phyloP scores from a whole-genome alignment of 345 rosid genomes.

The Turritis glabra region DNA sequence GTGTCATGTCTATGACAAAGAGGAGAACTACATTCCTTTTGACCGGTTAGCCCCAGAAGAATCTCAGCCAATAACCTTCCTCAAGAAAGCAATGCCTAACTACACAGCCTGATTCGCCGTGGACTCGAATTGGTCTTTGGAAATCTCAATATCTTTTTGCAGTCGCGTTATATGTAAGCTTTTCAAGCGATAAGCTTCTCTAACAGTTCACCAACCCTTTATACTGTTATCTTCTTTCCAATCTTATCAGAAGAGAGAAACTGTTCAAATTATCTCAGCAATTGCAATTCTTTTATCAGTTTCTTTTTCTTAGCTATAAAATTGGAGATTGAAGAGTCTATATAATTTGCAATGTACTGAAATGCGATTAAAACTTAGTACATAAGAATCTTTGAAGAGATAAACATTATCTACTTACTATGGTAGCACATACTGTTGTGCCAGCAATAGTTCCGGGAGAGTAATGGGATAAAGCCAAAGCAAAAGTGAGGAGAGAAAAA shows the following conservation, averaged over 20 bases:
- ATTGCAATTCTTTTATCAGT: background rate
- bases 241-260: background rate
- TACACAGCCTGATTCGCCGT: conserved; percentile 41
- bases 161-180: conserved; percentile 18
- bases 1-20: conserved; percentile 78
- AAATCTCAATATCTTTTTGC: conserved; percentile 27
- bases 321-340: background rate
- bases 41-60: conserved; percentile 73
- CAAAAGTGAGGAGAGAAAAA: background rate
- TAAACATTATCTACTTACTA: background rate
- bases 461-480: conserved; percentile 10
- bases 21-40: conserved; percentile 66
- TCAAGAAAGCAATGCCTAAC: conserved; percentile 76
- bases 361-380: background rate
- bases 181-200: conserved; percentile 24
- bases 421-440: background rate
- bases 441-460: background rate
- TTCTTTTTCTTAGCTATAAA: background rate
- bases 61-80: conserved; percentile 68
- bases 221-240: conserved; percentile 8
- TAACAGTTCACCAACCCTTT: background rate
- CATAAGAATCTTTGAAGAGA: background rate
- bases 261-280: background rate
- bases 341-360: background rate
- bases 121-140: conserved; percentile 12